phyloP scores from a whole-genome alignment of 495 filamentous ascomycete species.

The Bacidia gigantensis region DNA sequence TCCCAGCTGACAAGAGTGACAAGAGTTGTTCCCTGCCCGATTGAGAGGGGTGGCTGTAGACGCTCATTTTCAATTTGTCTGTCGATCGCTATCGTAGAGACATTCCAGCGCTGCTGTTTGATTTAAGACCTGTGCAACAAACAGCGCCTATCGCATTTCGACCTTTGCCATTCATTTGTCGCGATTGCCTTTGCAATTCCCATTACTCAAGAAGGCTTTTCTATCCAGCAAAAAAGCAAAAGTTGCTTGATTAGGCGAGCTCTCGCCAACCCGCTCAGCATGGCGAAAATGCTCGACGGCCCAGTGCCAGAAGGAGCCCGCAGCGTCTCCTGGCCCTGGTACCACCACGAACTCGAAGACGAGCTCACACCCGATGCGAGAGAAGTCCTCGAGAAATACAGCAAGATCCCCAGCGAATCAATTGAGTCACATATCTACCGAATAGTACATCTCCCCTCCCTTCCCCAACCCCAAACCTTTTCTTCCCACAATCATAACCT shows the following conservation, averaged over 20 bases:
- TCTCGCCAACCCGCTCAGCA: background rate
- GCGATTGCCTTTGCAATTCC: too few species aligned
- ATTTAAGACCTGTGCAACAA: too few species aligned
- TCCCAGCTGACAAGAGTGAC: constrained; percentile 3
- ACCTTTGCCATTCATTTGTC: background rate
- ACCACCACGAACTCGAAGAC: constrained; percentile 13
- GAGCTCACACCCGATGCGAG: constrained; percentile 15
- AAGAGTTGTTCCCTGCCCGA: too few species aligned
- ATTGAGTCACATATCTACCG: constrained; percentile 17
- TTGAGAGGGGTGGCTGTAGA: background rate
- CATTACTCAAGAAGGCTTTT: too few species aligned
- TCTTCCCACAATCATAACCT: background rate
- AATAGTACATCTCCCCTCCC: constrained; percentile 9
- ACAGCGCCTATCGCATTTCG: background rate
- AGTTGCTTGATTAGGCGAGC: too few species aligned
- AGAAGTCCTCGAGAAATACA: constrained; percentile 19
- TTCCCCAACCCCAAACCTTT: background rate
- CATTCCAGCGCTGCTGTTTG: too few species aligned
- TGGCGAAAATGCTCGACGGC: constrained; percentile 19
- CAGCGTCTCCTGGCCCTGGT: constrained; percentile 20
- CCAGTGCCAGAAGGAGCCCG: constrained; percentile 16
- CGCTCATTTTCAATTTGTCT: background rate
- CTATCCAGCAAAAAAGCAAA: too few species aligned
- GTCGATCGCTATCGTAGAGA: too few species aligned
- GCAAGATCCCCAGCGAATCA: constrained; percentile 14